These are phyloP conservation scores for Aureobasidium sp. DNA, from an alignment of 2,329 filamentous ascomycete genomes.

Conservation along the genomic window DNA sequence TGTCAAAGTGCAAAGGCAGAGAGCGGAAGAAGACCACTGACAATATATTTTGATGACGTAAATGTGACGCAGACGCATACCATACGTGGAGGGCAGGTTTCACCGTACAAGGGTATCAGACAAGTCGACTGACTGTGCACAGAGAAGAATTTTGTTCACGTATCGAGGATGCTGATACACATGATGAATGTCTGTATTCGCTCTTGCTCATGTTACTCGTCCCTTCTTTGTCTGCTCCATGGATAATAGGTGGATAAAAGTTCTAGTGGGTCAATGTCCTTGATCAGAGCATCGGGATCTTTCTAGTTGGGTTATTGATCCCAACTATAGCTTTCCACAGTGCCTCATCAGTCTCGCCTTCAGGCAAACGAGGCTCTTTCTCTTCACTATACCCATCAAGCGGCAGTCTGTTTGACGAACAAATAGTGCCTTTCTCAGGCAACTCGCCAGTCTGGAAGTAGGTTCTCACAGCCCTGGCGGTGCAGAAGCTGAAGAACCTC, in stretches of 20 bases:
- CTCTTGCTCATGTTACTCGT: neutral
- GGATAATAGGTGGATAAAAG: neutral
- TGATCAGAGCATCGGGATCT: neutral
- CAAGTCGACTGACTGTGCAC: no score
- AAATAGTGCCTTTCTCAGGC: constrained; percentile 29
- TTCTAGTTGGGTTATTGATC: neutral
- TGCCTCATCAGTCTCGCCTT: constrained; percentile 16
- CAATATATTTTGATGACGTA: neutral
- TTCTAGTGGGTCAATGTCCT: neutral
- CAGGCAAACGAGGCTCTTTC: constrained; percentile 13
- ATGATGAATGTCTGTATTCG: neutral
- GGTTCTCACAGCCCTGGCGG: constrained; percentile 26
- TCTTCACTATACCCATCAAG: constrained; percentile 16
- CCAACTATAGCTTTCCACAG: constrained; percentile 18
- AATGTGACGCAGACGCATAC: neutral
- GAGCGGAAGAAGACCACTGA: neutral
- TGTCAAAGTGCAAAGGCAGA: neutral
- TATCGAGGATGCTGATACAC: neutral
- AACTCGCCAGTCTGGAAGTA: constrained; percentile 36
- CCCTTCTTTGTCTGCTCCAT: neutral
- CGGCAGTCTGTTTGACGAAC: constrained; percentile 25
- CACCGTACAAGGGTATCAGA: no score
- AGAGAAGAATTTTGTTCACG: neutral
- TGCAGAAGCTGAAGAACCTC: constrained; percentile 27
- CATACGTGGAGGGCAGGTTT: no score